These are phyloP conservation scores for Letharia lupina DNA, from an alignment of 495 filamentous ascomycete species.

Conservation along the genomic window DNA sequence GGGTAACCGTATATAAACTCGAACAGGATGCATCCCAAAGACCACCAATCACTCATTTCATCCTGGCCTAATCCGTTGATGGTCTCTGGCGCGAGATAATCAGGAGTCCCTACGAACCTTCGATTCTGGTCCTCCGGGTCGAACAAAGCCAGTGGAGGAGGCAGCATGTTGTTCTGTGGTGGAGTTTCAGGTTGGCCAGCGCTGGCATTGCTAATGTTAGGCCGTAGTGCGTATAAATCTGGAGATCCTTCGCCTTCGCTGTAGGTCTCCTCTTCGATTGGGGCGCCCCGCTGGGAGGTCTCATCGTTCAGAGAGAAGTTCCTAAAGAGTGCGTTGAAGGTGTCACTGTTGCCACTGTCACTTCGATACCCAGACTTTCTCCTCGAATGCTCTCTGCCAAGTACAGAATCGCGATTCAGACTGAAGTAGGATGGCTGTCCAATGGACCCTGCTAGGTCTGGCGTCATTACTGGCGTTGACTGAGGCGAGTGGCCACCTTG, in stretches of 20 bases:
- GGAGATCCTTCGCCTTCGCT: conserved; percentile 62
- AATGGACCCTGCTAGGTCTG: conserved; percentile 57
- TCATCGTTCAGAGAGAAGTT: conserved; percentile 72
- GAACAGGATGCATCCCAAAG: conserved; percentile 92
- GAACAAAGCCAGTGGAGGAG: conserved; percentile 91
- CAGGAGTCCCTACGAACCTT: conserved; percentile 91
- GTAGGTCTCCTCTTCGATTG: conserved; percentile 64
- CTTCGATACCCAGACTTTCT: conserved; percentile 82
- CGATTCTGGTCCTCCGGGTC: conserved; percentile 91
- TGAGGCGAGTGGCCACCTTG: conserved; percentile 70
- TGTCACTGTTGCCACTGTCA: conserved; percentile 84
- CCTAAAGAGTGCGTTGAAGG: conserved; percentile 72
- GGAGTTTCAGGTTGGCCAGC: conserved; percentile 42
- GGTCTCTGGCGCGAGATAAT: conserved; percentile 95
- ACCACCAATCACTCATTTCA: conserved; percentile 99
- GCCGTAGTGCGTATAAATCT: conserved; percentile 56
- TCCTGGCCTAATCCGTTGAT: conserved; percentile 93
- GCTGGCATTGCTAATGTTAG: conserved; percentile 48
- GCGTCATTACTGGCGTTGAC: conserved; percentile 80
- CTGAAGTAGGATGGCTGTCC: conserved; percentile 91
- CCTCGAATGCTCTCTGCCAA: conserved; percentile 64
- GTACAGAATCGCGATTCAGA: conserved; percentile 55
- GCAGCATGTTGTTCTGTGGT: conserved; percentile 73
- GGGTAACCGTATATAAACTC: conserved; percentile 90
- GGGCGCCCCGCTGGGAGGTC: conserved; percentile 34